Percentiles rank a stretch among this genome's conserved stretches.
Evolutionary conservation across 805 yeast species (phyloP).

Genomic region (Candida parachauliodes): DNA sequence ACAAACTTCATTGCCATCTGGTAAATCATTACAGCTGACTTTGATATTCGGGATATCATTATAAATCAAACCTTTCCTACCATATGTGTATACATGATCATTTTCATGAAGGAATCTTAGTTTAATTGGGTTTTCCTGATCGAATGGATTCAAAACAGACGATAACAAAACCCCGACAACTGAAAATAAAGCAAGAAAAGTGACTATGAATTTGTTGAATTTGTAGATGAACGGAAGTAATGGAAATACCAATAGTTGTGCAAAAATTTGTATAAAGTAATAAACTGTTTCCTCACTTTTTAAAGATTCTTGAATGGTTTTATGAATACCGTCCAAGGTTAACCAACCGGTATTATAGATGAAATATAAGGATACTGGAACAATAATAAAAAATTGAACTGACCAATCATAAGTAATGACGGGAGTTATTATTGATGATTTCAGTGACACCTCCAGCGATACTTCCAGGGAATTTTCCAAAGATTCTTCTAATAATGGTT

Average conservation of each 20-base stretch:
- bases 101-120: conserved; percentile 64
- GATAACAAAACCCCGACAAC: conserved; percentile 35
- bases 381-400: conserved; percentile 62
- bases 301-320: conserved; percentile 67
- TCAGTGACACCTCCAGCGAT: not conserved
- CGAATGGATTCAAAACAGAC: conserved; percentile 53
- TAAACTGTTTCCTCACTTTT: conserved; percentile 37
- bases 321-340: conserved; percentile 60
- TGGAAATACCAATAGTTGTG: conserved; percentile 40
- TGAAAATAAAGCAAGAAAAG: conserved; percentile 35
- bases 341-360: conserved; percentile 55
- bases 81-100: conserved; percentile 50
- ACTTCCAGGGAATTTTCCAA: not conserved
- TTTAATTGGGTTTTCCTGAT: conserved; percentile 62
- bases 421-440: too few species aligned
- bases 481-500: conserved; percentile 6
- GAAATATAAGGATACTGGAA: conserved; percentile 59
- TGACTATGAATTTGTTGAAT: conserved; percentile 49
- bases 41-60: conserved; percentile 58
- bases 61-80: conserved; percentile 47
- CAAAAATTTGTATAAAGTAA: conserved; percentile 23
- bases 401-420: conserved; percentile 71
- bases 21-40: conserved; percentile 31
- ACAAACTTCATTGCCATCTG: conserved; percentile 53
- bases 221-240: conserved; percentile 68